phyloP scores from a whole-genome alignment of 106 monocot species.

The Dioscorea zingiberensis region DNA sequence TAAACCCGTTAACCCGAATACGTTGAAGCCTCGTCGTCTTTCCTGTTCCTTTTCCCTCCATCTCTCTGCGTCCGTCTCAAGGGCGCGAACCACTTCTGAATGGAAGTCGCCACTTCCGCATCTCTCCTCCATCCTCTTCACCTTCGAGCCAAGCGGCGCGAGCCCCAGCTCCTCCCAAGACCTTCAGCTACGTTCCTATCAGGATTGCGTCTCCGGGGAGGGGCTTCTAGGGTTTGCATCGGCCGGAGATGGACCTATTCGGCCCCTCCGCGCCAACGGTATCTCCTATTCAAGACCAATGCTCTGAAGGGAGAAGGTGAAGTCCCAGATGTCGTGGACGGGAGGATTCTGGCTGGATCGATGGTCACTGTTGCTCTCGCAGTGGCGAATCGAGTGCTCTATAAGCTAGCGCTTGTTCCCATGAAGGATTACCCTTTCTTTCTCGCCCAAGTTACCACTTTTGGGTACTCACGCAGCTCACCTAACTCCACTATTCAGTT shows the following conservation, averaged over 20 bases:
- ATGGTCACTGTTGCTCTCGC: slow-evolving; percentile 54
- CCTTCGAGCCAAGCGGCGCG: background rate
- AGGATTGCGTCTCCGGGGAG: too few species aligned
- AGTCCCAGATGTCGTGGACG: slow-evolving; percentile 4
- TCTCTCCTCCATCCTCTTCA: background rate
- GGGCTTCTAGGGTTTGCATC: too few species aligned
- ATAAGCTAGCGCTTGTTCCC: slow-evolving; percentile 93
- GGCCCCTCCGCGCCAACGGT: too few species aligned
- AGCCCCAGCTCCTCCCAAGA: background rate
- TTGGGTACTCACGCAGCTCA: slow-evolving; percentile 47
- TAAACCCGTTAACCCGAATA: too few species aligned
- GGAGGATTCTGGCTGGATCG: slow-evolving; percentile 41
- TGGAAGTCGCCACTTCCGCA: too few species aligned
- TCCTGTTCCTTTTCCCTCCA: too few species aligned
- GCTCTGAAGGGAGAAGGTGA: slow-evolving; percentile 18
- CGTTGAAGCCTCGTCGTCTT: too few species aligned
- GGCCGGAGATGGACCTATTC: too few species aligned
- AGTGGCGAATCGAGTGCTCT: slow-evolving; percentile 87
- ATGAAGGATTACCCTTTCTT: slow-evolving; percentile 98
- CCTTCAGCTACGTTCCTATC: too few species aligned
- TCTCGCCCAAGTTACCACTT: slow-evolving; percentile 90
- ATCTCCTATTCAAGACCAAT: background rate
- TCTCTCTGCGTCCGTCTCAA: too few species aligned
- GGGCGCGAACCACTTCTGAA: too few species aligned
- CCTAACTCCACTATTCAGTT: background rate